Percentiles rank a stretch among this genome's conserved stretches.
Evolutionary conservation across 176 grass and related monocot genomes (phyloP).

Genomic region (Dactylis glomerata): DNA sequence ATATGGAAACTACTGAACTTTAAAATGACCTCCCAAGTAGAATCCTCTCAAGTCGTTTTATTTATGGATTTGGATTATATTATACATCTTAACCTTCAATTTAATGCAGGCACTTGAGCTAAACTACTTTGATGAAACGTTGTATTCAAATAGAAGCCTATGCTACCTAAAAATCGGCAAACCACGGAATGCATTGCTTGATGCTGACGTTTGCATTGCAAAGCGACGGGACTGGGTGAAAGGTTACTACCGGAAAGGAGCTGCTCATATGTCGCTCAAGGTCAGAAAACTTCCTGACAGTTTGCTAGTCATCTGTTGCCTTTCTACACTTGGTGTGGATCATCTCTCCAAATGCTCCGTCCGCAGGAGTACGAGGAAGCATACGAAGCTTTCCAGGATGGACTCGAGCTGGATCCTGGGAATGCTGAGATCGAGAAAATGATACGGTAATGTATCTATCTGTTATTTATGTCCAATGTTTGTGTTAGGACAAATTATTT

Average conservation of each 20-base stretch:
- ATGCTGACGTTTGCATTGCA: slow-evolving; percentile 33
- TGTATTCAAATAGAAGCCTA: slow-evolving; percentile 40
- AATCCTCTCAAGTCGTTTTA: neutral
- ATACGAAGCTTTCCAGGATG: slow-evolving; percentile 26
- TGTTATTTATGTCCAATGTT: neutral
- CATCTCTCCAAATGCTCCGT: neutral
- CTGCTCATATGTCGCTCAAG: slow-evolving; percentile 41
- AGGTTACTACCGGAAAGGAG: slow-evolving; percentile 45
- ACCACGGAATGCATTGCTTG: slow-evolving; percentile 4
- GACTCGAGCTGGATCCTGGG: slow-evolving; percentile 30
- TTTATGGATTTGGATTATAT: neutral
- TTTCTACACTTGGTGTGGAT: neutral
- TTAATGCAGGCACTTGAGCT: slow-evolving; percentile 31
- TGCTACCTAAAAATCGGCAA: slow-evolving; percentile 28
- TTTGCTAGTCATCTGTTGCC: neutral
- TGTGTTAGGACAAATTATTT: neutral
- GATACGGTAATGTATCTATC: neutral
- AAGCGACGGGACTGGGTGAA: slow-evolving; percentile 24
- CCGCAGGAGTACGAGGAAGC: slow-evolving; percentile 31
- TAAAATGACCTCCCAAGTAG: neutral
- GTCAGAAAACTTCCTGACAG: neutral
- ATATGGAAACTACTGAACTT: neutral
- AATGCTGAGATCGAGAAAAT: slow-evolving; percentile 15
- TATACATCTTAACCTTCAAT: neutral
- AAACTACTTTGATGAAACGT: neutral